Evolutionary conservation across 1,284 basidiomycete genomes (phyloP), one percentile per base, ranked within the genome.

Genomic region (Albatrellus sp.): DNA sequence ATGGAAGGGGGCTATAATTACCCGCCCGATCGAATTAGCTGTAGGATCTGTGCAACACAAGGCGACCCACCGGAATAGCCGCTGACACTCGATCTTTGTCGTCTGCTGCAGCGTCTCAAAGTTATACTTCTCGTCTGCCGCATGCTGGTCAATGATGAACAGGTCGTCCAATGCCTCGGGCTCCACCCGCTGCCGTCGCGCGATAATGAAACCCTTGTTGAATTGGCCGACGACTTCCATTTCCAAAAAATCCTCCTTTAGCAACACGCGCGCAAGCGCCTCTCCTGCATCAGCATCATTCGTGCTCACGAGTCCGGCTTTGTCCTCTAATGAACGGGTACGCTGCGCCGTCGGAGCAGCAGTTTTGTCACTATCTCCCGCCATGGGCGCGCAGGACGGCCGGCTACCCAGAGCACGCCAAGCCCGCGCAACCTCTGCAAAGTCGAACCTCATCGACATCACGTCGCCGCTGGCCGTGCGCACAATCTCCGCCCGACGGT

Each of bases 111-210:
- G 63, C 2, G 77, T 86, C 68, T 99, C 94, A 59, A 98, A 98
- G 58, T 98, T 98, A 67, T 85, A 98, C 67, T 98, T 98, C 64
- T 98, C 96, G 61, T 99, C 94, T 13, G 83, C 76, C 6, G 84
- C 84, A 55, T 88, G 89, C 56, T 90, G 86, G 56, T 93, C 92
- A 17, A 98, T 75, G 52, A 98, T 93, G 63, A 98, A 97, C 39
- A 98, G 66, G 55, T 96, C 91, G 55, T 94, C 90, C 60, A 77
- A 67, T 16, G 42, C 46, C 19, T 29, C 51, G 17, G 34, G 50
- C 33, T 44, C 46, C 3, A 34, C 54, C 1, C 53, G 53, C 46
- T 66, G 62, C 47, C 88, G 70, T 2, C 91, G 76, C 1, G 79
- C 79, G 48, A 98, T 77, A 61, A 99, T 93, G 61, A 99, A 98